Conservation (phyloP, 768 basidiomycete genomes). For the Russula sp. region DNA sequence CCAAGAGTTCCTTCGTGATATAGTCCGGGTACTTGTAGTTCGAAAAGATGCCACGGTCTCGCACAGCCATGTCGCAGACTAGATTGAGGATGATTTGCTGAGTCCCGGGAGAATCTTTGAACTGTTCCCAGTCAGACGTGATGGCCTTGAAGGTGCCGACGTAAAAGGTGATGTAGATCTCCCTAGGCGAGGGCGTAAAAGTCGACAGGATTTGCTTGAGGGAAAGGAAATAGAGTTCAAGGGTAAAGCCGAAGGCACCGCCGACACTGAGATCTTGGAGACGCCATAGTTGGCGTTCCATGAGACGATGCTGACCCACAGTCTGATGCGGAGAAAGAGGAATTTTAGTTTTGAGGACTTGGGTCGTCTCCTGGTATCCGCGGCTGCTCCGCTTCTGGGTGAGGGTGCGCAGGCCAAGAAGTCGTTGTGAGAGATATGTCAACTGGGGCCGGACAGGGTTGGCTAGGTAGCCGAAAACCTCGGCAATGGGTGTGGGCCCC, state of each 20-base stretch:
- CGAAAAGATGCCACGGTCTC: background rate
- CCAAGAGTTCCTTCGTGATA: slow-evolving; percentile 1
- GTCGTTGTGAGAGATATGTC: background rate
- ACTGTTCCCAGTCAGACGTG: slow-evolving; percentile 1
- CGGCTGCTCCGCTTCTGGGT: background rate
- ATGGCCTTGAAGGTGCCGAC: background rate
- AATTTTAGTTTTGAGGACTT: background rate
- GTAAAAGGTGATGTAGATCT: background rate
- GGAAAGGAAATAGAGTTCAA: slow-evolving; percentile 1
- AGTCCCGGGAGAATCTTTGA: background rate
- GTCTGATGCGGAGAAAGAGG: background rate
- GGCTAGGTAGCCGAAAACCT: background rate
- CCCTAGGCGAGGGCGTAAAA: background rate
- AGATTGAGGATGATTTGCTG: background rate
- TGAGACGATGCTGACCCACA: background rate
- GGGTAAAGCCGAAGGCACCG: background rate
- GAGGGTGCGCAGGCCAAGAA: background rate
- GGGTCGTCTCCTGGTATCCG: background rate
- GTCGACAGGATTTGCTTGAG: background rate
- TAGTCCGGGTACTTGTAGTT: background rate
- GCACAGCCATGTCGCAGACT: background rate
- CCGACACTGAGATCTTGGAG: background rate
- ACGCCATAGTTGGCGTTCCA: slow-evolving; percentile 7
- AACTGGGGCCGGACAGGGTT: background rate
- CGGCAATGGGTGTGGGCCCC: background rate